A percentile compares a stretch with the other conserved stretches of the same genome.
Evolutionary conservation across 2,329 filamentous ascomycete genomes (phyloP).

Genomic region (Fusarium algeriense): DNA sequence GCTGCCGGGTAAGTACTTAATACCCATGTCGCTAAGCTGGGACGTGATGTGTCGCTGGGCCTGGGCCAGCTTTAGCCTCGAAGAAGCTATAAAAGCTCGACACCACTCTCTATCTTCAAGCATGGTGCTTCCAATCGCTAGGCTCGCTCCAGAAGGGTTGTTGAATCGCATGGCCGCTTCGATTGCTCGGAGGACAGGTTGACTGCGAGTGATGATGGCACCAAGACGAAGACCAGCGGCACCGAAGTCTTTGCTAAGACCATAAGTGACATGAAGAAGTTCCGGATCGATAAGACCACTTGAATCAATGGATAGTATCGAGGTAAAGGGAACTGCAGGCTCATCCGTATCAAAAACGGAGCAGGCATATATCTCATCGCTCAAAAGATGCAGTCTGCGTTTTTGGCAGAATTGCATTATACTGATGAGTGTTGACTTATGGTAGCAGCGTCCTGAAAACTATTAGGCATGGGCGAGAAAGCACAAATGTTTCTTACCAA

Average conservation of each 20-base stretch:
- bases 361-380: conserved; percentile 70
- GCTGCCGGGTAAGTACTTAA: conserved; percentile 58
- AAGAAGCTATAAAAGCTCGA: conserved; percentile 57
- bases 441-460: conserved; percentile 57
- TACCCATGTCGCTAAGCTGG: conserved; percentile 55
- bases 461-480: conserved; percentile 8
- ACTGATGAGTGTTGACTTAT: conserved; percentile 55
- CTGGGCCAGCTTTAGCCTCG: conserved; percentile 54
- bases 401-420: conserved; percentile 64
- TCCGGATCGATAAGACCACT: conserved; percentile 58
- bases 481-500: conserved; percentile 52
- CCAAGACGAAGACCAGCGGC: conserved; percentile 65
- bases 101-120: conserved; percentile 61
- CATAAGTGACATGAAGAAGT: conserved; percentile 64
- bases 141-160: conserved; percentile 59
- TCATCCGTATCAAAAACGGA: conserved; percentile 59
- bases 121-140: conserved; percentile 58
- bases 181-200: conserved; percentile 51
- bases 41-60: conserved; percentile 56
- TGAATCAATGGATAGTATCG: conserved; percentile 60
- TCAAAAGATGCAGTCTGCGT: conserved; percentile 65
- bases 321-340: conserved; percentile 58
- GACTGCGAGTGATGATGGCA: conserved; percentile 57
- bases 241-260: conserved; percentile 64
- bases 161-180: conserved; percentile 59